Conservation (phyloP, 306 rosid species). For the Quercus ilex region DNA sequence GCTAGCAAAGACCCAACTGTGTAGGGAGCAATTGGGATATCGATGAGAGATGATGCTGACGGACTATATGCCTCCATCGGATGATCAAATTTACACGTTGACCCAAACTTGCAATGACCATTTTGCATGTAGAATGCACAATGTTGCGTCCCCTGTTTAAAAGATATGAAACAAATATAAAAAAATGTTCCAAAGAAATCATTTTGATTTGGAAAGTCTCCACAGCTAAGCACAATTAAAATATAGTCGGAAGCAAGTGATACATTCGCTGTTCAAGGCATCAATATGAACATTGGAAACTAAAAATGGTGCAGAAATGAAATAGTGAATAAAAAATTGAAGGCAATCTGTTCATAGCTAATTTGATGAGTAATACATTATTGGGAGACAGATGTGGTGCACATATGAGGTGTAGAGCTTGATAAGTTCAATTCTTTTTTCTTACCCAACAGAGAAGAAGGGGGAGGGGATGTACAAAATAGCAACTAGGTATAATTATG, state of each 20-base stretch:
- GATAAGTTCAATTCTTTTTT: neutral
- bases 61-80: slow-evolving; percentile 63
- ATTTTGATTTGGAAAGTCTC: neutral
- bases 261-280: neutral
- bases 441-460: neutral
- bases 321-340: neutral
- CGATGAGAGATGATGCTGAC: slow-evolving; percentile 60
- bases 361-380: neutral
- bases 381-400: neutral
- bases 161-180: neutral
- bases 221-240: neutral
- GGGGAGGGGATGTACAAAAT: neutral
- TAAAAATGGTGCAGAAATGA: neutral
- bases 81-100: slow-evolving; percentile 86
- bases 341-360: neutral
- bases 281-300: neutral
- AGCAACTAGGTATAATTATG: neutral
- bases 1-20: slow-evolving; percentile 76
- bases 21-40: slow-evolving; percentile 72
- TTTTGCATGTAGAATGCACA: slow-evolving; percentile 53
- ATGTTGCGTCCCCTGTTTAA: slow-evolving; percentile 40
- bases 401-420: neutral
- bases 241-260: neutral
- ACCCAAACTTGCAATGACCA: slow-evolving; percentile 80
- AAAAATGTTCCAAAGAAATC: neutral